These are phyloP conservation scores for Mycena sp. DNA, from an alignment of 1,284 basidiomycete species.

Conservation along the genomic window DNA sequence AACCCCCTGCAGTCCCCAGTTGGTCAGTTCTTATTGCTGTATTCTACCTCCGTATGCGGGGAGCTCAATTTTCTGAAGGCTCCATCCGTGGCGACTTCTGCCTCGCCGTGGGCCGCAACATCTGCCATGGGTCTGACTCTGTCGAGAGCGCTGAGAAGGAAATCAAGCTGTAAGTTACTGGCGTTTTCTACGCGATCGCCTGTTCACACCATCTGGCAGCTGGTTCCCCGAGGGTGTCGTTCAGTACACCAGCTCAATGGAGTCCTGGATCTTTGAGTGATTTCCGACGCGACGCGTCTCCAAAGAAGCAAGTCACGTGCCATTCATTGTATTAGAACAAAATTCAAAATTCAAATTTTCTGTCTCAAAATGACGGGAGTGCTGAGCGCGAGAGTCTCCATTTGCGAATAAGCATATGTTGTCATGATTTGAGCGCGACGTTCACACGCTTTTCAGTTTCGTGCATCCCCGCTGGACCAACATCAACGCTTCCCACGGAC, in stretches of 20 bases:
- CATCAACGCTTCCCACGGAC: slow-evolving; percentile 12
- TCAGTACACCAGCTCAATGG: slow-evolving; percentile 78
- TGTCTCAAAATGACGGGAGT: no score
- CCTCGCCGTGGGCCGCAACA: slow-evolving; percentile 93
- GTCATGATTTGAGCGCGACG: slow-evolving; percentile 4
- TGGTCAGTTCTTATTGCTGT: slow-evolving; percentile 55
- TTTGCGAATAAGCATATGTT: neutral
- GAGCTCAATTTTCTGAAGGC: slow-evolving; percentile 50
- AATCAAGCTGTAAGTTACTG: slow-evolving; percentile 79
- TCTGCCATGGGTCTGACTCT: slow-evolving; percentile 95
- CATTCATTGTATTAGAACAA: slow-evolving; percentile 21
- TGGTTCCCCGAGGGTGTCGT: slow-evolving; percentile 89
- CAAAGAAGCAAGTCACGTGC: slow-evolving; percentile 4
- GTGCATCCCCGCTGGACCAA: slow-evolving; percentile 9
- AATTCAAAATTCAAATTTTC: neutral
- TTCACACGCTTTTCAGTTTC: slow-evolving; percentile 24
- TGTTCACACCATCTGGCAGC: slow-evolving; percentile 48
- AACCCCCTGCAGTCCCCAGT: slow-evolving; percentile 93
- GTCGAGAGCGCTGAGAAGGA: slow-evolving; percentile 93
- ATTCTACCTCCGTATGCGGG: slow-evolving; percentile 13
- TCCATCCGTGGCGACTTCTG: slow-evolving; percentile 95
- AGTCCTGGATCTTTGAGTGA: slow-evolving; percentile 79
- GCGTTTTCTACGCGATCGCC: neutral
- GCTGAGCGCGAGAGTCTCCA: no score
- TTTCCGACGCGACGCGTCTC: slow-evolving; percentile 7